Base-by-base conservation (phyloP, 176 grass and related monocot species). In the Carex cristatella region DNA sequence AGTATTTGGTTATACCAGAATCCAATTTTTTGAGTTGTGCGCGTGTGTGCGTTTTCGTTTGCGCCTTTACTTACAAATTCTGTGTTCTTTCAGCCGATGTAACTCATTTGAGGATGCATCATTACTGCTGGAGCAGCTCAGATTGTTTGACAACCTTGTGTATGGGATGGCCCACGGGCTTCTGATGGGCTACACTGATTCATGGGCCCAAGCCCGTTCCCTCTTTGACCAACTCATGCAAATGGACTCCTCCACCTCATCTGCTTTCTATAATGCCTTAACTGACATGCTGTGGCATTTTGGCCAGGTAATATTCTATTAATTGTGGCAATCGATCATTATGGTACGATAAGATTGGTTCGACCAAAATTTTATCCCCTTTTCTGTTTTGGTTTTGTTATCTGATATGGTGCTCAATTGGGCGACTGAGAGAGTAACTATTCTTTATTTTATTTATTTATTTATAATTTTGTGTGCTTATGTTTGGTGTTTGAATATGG, bases 221-320 rank as follows among this genome's bases (percentile, higher is more conserved):
- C 91, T 99, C 65, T 99, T 99, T 73, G 88, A 94, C 78, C 87
- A 99, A 62, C 62, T 99, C 85, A 92, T 87, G 56, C 85, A 65
- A 64, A 99, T 95, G 93, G 96, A 99, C 89, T 61, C 88, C 61
- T 77, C 96, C 89, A 95, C 96, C 73, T 95, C 96, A 27, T 99
- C 93, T 65, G 96, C 96, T 60, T 99, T 99, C 84, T 99, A 99
- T 66, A 99, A 99, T 86, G 96, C 96, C 62, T 88, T 99, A n/a
- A 99, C 93, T 79, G 96, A 99, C 86, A 89, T 99, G 87, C 84
- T 99, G 71, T 99, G 96, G 96, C 96, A 99, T 94, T 95, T 99
- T 90, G 96, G 96, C 54, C 96, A 99, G 96, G 96, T 99, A 89
- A 80, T 69, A 82, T 78, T 81, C 12, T 46, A 4, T 75, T 19